Base-by-base conservation (phyloP, 371 early-diverging fungal species). In the Actinomucor elegans region DNA sequence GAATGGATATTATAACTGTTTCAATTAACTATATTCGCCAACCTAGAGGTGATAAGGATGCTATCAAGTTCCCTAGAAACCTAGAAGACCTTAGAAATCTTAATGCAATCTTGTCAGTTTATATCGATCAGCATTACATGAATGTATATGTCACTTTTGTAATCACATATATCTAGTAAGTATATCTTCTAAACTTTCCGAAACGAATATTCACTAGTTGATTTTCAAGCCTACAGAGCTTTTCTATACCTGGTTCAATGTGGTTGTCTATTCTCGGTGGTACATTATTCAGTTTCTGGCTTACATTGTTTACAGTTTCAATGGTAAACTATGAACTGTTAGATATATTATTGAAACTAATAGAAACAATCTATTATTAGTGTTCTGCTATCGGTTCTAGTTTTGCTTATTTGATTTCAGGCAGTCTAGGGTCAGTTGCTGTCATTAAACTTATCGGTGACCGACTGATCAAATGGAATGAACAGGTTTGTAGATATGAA, bases 211-310 rank as follows among this genome's bases (percentile, higher is more conserved):
- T 12, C 8, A 15, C 23, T 6, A 40, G 0, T n/a, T n/a, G n/a
- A n/a, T 27, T 17, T 27, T 32, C 20, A 45, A 86, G 86, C 40
- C 68, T 86, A 12, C 84, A 86, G 49, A 83, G 83, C 26, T 86
- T 86, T 51, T 81, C 83, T 18, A 79, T 86, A 31, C 86, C 86
- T 23, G 86, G 86, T 5, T 84, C 84, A 42, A 84, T 84, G 82
- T 83, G 83, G 86, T 66, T 86, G 38, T 83, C 81, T 24, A 75
- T 86, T 23, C 65, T 86, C 9, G 83, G 83, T 42, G 86, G 86
- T 17, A 77, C 86, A 11, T 51, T 86, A 8, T 86, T 86, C 48
- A 64, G 75, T 37, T 79, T 84, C 38, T 79, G 82, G 78, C 55
- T 80, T 11, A 71, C 82, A 1, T 47, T 86, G 44, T 59, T 79